Percentiles rank a stretch among this genome's conserved stretches.
Conservation (phyloP, 768 basidiomycete species). For the Tylopilus sp. region DNA sequence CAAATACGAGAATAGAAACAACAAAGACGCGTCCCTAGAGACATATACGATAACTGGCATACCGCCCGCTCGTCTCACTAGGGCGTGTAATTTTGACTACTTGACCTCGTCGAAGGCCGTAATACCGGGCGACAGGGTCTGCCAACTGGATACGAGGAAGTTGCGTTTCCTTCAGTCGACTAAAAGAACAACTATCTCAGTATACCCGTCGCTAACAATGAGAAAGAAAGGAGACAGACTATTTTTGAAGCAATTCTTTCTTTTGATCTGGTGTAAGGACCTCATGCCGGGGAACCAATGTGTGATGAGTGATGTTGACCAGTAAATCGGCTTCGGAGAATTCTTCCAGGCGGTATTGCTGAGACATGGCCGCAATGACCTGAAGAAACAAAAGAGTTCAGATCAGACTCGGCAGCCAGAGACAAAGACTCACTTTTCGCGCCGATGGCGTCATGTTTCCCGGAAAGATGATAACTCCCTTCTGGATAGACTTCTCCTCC, state of each 20-base stretch:
- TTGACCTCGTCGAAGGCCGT: slow-evolving; percentile 91
- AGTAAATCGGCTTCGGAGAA: slow-evolving; percentile 95
- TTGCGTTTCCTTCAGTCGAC: slow-evolving; percentile 97
- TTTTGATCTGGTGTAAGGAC: slow-evolving; percentile 86
- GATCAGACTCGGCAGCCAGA: neutral
- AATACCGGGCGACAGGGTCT: slow-evolving; percentile 98
- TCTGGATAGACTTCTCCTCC: slow-evolving; percentile 86
- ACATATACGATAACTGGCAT: slow-evolving; percentile 90
- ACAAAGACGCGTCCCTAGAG: slow-evolving; percentile 43
- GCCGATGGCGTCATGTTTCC: slow-evolving; percentile 97
- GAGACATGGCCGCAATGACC: slow-evolving; percentile 91
- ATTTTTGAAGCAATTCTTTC: slow-evolving; percentile 80
- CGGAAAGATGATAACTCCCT: slow-evolving; percentile 93
- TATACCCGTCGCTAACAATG: neutral
- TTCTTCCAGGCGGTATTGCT: slow-evolving; percentile 86
- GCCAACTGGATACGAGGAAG: slow-evolving; percentile 93
- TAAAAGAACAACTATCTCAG: slow-evolving; percentile 32
- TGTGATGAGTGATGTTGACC: slow-evolving; percentile 97
- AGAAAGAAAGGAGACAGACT: slow-evolving; percentile 55
- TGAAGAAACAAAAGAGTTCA: slow-evolving; percentile 30
- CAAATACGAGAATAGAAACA: neutral
- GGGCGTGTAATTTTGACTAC: slow-evolving; percentile 98
- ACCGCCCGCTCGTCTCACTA: slow-evolving; percentile 94
- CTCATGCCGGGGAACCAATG: slow-evolving; percentile 90
- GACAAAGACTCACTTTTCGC: slow-evolving; percentile 64